Evolutionary conservation across 306 rosid species (phyloP).

Genomic region (Acacia confusa): DNA sequence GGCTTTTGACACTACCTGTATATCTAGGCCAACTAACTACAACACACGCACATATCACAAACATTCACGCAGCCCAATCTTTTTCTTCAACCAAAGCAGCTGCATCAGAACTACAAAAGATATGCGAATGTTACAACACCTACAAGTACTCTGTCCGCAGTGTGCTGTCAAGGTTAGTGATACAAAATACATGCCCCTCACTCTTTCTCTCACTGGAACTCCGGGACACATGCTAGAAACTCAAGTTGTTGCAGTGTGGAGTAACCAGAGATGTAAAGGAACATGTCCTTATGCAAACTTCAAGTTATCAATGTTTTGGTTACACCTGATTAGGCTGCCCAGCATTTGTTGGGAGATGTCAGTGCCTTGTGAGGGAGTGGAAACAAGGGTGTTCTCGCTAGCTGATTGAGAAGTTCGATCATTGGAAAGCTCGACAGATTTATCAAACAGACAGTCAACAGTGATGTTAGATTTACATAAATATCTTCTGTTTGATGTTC

Average conservation of each 20-base stretch:
- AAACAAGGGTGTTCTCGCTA: too few relatives aligned
- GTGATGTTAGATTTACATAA: not conserved
- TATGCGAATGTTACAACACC: not conserved
- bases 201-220: not conserved
- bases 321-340: not conserved
- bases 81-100: not conserved
- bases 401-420: not conserved
- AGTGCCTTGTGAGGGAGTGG: not conserved
- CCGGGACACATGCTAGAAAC: not conserved
- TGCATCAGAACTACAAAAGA: not conserved
- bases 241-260: not conserved
- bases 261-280: not conserved
- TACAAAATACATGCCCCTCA: not conserved
- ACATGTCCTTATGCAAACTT: not conserved
- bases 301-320: not conserved
- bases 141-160: not conserved
- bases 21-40: too few relatives aligned
- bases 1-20: not conserved
- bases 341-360: slow-evolving; percentile 18
- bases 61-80: not conserved
- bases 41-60: too few relatives aligned
- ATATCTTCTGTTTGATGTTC: not conserved
- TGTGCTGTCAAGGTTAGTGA: not conserved
- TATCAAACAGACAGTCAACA: not conserved
- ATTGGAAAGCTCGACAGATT: not conserved